Percentiles rank a stretch among this genome's conserved stretches.
Evolutionary conservation across 192 early-diverging fungal species (phyloP).

Genomic region (Geranomyces variabilis): DNA sequence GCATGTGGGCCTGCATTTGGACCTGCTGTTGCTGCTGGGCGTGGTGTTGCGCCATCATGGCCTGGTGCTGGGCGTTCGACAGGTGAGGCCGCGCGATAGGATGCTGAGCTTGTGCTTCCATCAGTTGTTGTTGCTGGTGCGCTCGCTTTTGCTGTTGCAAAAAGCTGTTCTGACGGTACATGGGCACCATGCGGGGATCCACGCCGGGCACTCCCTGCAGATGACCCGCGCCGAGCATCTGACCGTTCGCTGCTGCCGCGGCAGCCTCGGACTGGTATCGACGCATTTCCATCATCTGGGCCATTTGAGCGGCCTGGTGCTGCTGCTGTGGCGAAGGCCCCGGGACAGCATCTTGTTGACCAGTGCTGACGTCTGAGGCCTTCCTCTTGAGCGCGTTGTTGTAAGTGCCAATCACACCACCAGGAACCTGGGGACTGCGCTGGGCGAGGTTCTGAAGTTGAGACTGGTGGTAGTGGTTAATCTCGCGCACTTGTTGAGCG

Average conservation of each 20-base stretch:
- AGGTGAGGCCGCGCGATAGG: not conserved
- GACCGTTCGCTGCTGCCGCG: not conserved
- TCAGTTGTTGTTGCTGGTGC: slow-evolving; percentile 5
- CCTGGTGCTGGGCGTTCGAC: too few relatives aligned
- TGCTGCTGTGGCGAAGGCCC: not conserved
- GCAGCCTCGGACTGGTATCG: not conserved
- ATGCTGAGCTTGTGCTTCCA: not conserved
- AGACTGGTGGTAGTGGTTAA: not conserved
- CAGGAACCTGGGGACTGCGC: slow-evolving; percentile 7
- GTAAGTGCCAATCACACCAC: not conserved
- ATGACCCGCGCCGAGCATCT: slow-evolving; percentile 9
- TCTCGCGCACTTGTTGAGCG: slow-evolving; percentile 1
- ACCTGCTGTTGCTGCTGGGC: slow-evolving; percentile 14
- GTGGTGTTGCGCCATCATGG: slow-evolving; percentile 10
- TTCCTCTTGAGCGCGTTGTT: not conserved
- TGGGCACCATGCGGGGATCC: not conserved
- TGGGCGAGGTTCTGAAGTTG: not conserved
- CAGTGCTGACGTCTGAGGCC: not conserved
- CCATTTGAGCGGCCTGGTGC: not conserved
- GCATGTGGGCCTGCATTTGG: not conserved
- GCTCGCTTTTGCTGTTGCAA: not conserved
- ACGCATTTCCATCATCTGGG: not conserved
- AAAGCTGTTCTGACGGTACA: slow-evolving; percentile 11
- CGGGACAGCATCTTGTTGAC: not conserved
- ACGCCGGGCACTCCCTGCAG: slow-evolving; percentile 1